Evolutionary conservation across 2,329 filamentous ascomycete genomes (phyloP), one percentile per base, ranked within the genome.

Genomic region (Aspergillus unguis): DNA sequence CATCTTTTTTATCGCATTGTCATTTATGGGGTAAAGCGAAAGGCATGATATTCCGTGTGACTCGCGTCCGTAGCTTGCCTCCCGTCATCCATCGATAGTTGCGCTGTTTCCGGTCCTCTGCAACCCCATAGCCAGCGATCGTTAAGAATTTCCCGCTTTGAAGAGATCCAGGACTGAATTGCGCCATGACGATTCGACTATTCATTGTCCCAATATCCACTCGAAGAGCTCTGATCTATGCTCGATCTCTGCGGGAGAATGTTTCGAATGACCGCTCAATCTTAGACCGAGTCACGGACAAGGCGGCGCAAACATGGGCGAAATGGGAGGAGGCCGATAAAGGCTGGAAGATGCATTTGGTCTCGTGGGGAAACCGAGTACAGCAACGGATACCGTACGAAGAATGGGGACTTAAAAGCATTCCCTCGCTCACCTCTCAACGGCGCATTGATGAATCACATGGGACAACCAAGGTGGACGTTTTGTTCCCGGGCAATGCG

Each of bases 351-450:
- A 90, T 87, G 67, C 84, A 84, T 62, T 80, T 96, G 23, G 92
- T 94, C 48, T 80, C 82, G 54, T 95, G 92, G 71, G 94, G 94
- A 51, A 96, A 99, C 74, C 78, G 84, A 44, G 84, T 90, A 11
- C 83, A 99, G 56, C 85, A 89, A 63, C 84, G 90, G 57, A 95
- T 99, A 64, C 89, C 94, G 2, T 96, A 89, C 70, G 89, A 97
- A 74, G 94, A 99, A 85, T 99, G 94, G 94, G 91, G 90, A 0
- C 80, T 99, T 61, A 97, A 97, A 76, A 95, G 90, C 33, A 86
- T 99, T 48, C 94, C 94, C 41, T 86, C 92, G 25, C 78, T 95
- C 61, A 90, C 85, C 38, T 76, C 83, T 52, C 81, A 83, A 60
- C 80, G 85, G 53, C 80, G 82, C 61, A 77, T 81, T 44, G 84